Evolutionary conservation across 345 rosid genomes (phyloP).

Genomic region (Euphorbia peplus): DNA sequence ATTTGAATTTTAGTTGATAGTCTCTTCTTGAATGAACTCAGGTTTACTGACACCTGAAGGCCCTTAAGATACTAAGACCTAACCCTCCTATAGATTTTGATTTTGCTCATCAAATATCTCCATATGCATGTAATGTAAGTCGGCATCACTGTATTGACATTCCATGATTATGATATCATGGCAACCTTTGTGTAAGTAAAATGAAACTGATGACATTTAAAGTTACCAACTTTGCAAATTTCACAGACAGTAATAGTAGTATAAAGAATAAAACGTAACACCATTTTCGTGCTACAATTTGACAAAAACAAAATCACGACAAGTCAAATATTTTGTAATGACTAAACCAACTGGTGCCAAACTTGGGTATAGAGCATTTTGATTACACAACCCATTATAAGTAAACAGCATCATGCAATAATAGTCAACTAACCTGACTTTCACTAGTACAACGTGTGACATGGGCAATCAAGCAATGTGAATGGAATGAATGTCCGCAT

Average conservation of each 20-base stretch:
- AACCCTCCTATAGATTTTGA: background rate
- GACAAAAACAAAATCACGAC: background rate
- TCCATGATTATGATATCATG: background rate
- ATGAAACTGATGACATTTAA: background rate
- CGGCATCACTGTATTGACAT: background rate
- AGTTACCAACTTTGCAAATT: background rate
- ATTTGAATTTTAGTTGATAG: too few species aligned
- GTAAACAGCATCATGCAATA: slow-evolving; percentile 10
- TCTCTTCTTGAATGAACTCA: too few species aligned
- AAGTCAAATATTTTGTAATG: background rate
- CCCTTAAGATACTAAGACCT: background rate
- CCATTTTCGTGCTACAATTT: background rate
- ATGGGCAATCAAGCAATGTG: slow-evolving; percentile 82
- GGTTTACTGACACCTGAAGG: too few species aligned
- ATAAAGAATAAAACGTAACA: background rate
- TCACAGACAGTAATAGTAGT: background rate
- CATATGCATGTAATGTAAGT: background rate
- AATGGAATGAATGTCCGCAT: slow-evolving; percentile 90
- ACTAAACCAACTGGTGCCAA: background rate
- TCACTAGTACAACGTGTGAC: slow-evolving; percentile 57
- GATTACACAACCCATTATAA: slow-evolving; percentile 28
- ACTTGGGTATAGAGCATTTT: slow-evolving; percentile 4
- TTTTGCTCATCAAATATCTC: background rate
- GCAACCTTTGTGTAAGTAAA: background rate
- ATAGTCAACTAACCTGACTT: slow-evolving; percentile 44